Percentiles rank a stretch among this genome's conserved stretches.
phyloP scores from a whole-genome alignment of 179 eudicot species.

The Pouteria campechiana region DNA sequence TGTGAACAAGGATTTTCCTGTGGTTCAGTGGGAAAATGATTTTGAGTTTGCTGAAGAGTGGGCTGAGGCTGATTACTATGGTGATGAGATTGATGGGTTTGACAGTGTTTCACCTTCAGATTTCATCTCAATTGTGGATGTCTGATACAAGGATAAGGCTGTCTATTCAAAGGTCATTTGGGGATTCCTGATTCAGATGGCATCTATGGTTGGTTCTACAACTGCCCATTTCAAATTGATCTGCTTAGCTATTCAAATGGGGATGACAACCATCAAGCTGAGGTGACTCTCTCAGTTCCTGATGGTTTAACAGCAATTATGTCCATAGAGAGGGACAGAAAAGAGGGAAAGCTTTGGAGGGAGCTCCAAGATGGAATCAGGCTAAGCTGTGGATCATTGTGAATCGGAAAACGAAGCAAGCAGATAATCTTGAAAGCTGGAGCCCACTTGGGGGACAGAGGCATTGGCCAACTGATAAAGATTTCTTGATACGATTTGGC shows the following conservation, averaged over 20 bases:
- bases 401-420: slow-evolving; percentile 48
- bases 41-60: slow-evolving; percentile 60
- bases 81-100: slow-evolving; percentile 46
- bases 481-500: slow-evolving; percentile 68
- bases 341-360: slow-evolving; percentile 76
- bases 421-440: slow-evolving; percentile 78
- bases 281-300: slow-evolving; percentile 34
- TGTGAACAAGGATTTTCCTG: slow-evolving; percentile 50
- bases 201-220: slow-evolving; percentile 62
- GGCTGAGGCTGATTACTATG: slow-evolving; percentile 66
- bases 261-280: slow-evolving; percentile 16
- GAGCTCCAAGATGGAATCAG: slow-evolving; percentile 52
- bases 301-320: slow-evolving; percentile 51
- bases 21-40: slow-evolving; percentile 28
- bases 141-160: slow-evolving; percentile 45
- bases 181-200: slow-evolving; percentile 72
- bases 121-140: slow-evolving; percentile 64
- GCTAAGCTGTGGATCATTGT: slow-evolving; percentile 86
- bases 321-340: slow-evolving; percentile 65
- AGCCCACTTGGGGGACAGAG: slow-evolving; percentile 70
- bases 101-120: slow-evolving; percentile 50
- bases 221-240: slow-evolving; percentile 72
- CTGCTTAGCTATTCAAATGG: slow-evolving; percentile 25
- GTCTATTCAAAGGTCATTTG: slow-evolving; percentile 67
- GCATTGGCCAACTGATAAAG: slow-evolving; percentile 86